Evolutionary conservation across 208 protist species (phyloP).

Genomic region (Acanthamoeba quina): DNA sequence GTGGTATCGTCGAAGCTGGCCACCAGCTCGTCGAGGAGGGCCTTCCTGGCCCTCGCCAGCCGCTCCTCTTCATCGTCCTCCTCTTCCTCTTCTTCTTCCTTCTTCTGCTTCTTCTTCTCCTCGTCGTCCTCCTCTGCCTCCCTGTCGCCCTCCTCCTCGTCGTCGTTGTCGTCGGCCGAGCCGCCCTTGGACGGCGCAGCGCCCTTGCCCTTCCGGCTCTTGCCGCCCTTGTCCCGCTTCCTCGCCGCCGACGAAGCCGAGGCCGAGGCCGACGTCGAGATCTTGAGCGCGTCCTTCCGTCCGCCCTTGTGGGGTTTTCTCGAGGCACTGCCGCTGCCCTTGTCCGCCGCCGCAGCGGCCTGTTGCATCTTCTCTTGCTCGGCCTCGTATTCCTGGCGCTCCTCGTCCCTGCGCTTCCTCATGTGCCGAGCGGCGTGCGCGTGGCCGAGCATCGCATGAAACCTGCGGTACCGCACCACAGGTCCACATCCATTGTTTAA

Average conservation of each 20-base stretch:
- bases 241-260: neutral
- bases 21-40: neutral
- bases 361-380: neutral
- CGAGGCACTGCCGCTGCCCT: neutral
- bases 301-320: neutral
- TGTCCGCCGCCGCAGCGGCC: neutral
- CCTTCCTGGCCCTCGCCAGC: neutral
- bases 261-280: neutral
- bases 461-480: neutral
- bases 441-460: neutral
- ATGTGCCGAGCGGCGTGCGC: neutral
- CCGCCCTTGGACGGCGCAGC: no score
- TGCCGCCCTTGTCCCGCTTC: neutral
- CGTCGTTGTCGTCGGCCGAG: neutral
- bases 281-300: neutral
- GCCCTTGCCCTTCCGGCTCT: no score
- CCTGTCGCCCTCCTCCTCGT: neutral
- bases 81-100: neutral
- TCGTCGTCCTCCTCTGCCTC: neutral
- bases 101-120: neutral
- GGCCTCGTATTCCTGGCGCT: neutral
- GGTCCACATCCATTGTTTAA: neutral
- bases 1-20: neutral
- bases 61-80: neutral
- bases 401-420: neutral